phyloP scores from a whole-genome alignment of 345 rosid species.

The Eucalyptus decipiens region DNA sequence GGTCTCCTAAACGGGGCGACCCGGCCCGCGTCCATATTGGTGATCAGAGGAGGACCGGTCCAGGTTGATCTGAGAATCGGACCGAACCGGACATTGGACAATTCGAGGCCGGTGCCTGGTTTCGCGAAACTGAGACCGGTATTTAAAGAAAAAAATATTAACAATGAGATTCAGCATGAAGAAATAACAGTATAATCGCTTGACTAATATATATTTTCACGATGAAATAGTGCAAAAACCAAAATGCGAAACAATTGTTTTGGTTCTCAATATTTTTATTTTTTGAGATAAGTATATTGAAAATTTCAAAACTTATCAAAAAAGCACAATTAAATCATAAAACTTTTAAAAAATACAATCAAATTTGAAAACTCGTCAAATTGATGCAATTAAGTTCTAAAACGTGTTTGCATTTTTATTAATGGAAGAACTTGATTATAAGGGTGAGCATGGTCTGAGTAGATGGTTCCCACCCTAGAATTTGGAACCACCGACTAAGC shows the following conservation, averaged over 20 bases:
- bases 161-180: not conserved
- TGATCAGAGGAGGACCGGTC: not conserved
- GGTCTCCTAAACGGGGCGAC: not conserved
- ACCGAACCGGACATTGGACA: not conserved
- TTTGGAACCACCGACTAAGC: no score
- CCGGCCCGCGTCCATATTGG: not conserved
- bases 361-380: no score
- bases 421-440: no score
- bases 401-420: accelerated
- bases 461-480: no score
- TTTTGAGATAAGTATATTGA: no score
- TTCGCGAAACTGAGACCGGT: no score
- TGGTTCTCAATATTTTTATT: no score
- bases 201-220: not conserved
- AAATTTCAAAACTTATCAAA: no score
- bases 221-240: not conserved
- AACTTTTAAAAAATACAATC: no score
- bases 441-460: no score
- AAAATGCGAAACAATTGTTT: no score
- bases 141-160: not conserved
- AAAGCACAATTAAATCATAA: accelerated
- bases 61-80: accelerated
- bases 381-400: accelerated
- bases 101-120: not conserved
- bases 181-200: not conserved